Percentiles rank a stretch among this genome's conserved stretches.
These are phyloP conservation scores for Phalaenopsis hybrid DNA, from an alignment of 116 monocot species.

Conservation along the genomic window DNA sequence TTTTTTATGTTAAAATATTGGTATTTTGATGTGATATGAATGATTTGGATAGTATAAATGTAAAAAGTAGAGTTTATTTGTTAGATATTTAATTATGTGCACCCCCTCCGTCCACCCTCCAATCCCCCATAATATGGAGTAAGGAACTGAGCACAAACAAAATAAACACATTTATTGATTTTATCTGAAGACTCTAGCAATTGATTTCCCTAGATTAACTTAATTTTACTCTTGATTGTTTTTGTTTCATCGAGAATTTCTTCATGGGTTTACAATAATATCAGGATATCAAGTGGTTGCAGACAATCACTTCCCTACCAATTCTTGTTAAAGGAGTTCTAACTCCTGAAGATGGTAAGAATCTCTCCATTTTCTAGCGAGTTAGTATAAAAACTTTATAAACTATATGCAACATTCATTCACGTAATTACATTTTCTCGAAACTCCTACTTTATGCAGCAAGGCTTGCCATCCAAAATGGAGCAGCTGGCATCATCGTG, in stretches of 20 bases:
- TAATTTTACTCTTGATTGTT: not conserved
- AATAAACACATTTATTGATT: not conserved
- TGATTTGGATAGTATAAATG: no score
- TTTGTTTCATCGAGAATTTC: not conserved
- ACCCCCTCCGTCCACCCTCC: no score
- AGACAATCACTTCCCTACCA: slow-evolving; percentile 81
- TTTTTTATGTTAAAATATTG: no score
- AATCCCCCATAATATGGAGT: not conserved
- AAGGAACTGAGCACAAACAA: not conserved
- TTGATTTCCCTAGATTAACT: not conserved
- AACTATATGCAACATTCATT: not conserved
- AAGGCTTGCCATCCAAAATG: slow-evolving; percentile 66
- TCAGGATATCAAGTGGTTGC: slow-evolving; percentile 86
- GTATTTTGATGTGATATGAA: no score
- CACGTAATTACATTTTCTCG: not conserved
- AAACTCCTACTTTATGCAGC: slow-evolving; percentile 33
- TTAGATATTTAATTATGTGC: no score
- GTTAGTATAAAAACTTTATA: not conserved
- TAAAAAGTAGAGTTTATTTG: no score
- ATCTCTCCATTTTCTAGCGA: not conserved
- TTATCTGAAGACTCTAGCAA: not conserved
- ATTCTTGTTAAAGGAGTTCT: slow-evolving; percentile 82
- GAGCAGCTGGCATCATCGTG: slow-evolving; percentile 90
- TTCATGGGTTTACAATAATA: not conserved
- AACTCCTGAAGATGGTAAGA: slow-evolving; percentile 82